Evolutionary conservation across 805 yeast species (phyloP).

Genomic region (Candida multigemmis): DNA sequence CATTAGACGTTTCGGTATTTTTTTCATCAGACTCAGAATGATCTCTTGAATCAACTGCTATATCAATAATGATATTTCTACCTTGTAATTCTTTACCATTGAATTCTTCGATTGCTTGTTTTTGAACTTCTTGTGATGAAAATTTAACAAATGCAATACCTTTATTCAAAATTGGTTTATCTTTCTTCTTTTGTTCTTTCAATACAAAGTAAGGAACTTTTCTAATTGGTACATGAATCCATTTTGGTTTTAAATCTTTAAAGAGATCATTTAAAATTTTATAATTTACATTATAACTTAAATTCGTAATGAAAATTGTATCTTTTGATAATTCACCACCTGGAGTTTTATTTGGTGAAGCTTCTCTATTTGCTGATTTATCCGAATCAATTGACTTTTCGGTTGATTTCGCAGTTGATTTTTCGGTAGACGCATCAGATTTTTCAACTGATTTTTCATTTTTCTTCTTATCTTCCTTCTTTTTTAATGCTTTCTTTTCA

Average conservation of each 20-base stretch:
- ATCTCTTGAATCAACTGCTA: conserved; percentile 57
- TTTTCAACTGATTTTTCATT: conserved; percentile 4
- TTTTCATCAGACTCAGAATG: conserved; percentile 17
- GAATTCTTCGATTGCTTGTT: conserved; percentile 62
- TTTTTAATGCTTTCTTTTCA: conserved; percentile 7
- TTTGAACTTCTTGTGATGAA: conserved; percentile 51
- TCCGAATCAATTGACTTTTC: conserved; percentile 3
- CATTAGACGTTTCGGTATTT: too few relatives aligned
- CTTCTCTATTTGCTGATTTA: conserved; percentile 3
- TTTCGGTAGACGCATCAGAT: conserved; percentile 7
- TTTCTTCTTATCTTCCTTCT: conserved; percentile 8
- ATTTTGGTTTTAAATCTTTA: conserved; percentile 40
- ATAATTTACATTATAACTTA: conserved; percentile 42
- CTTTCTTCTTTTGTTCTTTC: conserved; percentile 34
- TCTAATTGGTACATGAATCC: conserved; percentile 53
- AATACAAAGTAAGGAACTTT: conserved; percentile 35
- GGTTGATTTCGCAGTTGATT: background rate
- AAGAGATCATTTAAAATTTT: conserved; percentile 38
- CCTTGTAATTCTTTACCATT: conserved; percentile 62
- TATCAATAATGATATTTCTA: conserved; percentile 54
- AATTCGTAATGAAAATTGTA: conserved; percentile 54
- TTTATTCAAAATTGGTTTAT: conserved; percentile 40
- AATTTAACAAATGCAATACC: conserved; percentile 64
- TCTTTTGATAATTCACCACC: conserved; percentile 48
- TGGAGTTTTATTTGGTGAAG: conserved; percentile 11